Percentiles rank a stretch among this genome's conserved stretches.
These are phyloP conservation scores for Byssothecium circinans DNA, from an alignment of 2,329 filamentous ascomycete genomes.

Conservation along the genomic window DNA sequence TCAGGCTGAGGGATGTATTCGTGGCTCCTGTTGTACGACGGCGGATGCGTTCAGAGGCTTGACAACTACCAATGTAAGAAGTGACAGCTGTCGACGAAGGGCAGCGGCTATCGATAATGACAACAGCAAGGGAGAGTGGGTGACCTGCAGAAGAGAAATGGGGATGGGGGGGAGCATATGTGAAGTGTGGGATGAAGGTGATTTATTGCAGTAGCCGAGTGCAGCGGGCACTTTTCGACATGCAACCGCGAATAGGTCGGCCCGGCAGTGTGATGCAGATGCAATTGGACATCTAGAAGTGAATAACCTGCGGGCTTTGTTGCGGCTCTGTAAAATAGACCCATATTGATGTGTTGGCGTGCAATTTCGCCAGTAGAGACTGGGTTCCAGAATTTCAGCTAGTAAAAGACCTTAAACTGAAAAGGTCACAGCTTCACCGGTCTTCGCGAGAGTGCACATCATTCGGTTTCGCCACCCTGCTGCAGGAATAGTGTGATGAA, in stretches of 20 bases:
- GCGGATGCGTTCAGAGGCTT: slow-evolving; percentile 29
- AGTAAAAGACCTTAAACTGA: slow-evolving; percentile 35
- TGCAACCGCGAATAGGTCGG: slow-evolving; percentile 41
- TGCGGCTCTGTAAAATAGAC: slow-evolving; percentile 50
- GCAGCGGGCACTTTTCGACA: slow-evolving; percentile 42
- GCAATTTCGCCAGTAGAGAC: slow-evolving; percentile 75
- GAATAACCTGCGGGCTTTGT: slow-evolving; percentile 44
- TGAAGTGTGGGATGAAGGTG: slow-evolving; percentile 43
- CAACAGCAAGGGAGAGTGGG: slow-evolving; percentile 40
- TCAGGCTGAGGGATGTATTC: slow-evolving; percentile 30
- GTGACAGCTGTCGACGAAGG: slow-evolving; percentile 41
- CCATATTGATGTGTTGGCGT: slow-evolving; percentile 85
- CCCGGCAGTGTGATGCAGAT: slow-evolving; percentile 58
- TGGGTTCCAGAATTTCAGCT: slow-evolving; percentile 45
- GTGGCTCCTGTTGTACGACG: slow-evolving; percentile 45
- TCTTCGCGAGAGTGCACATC: slow-evolving; percentile 34
- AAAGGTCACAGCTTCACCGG: slow-evolving; percentile 45
- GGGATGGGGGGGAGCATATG: slow-evolving; percentile 39
- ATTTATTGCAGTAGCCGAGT: slow-evolving; percentile 46
- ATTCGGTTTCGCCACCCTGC: slow-evolving; percentile 39
- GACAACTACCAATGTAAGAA: slow-evolving; percentile 40
- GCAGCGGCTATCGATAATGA: slow-evolving; percentile 33
- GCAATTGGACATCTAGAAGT: slow-evolving; percentile 42
- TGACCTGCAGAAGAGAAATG: slow-evolving; percentile 41
- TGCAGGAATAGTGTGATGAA: slow-evolving; percentile 43